These are phyloP conservation scores for Orbilia blumenaviensis DNA, from an alignment of 2,329 filamentous ascomycete species.

Conservation along the genomic window DNA sequence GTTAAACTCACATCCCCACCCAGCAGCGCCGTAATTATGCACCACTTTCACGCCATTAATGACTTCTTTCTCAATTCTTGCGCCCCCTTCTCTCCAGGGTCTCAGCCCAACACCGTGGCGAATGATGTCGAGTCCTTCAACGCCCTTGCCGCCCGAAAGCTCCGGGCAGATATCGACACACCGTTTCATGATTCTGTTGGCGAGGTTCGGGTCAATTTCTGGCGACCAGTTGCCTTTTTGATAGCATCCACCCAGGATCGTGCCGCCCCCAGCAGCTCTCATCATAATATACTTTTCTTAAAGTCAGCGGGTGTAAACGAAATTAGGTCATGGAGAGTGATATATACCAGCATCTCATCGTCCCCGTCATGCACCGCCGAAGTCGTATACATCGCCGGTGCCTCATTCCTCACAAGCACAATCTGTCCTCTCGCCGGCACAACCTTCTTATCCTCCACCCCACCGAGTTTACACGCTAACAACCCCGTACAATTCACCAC, in stretches of 20 bases:
- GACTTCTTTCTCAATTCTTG: conserved; percentile 77
- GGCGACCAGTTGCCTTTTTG: conserved; percentile 82
- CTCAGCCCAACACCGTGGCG: conserved; percentile 84
- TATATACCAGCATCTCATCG: conserved; percentile 69
- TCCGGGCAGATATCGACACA: conserved; percentile 72
- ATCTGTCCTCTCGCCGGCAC: conserved; percentile 83
- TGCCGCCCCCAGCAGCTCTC: conserved; percentile 80
- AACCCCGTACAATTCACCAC: conserved; percentile 88
- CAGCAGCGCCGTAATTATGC: conserved; percentile 82
- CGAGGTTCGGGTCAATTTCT: conserved; percentile 79
- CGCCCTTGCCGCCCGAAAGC: conserved; percentile 72
- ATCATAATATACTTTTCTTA: conserved; percentile 76
- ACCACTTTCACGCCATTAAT: conserved; percentile 74
- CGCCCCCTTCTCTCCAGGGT: conserved; percentile 76
- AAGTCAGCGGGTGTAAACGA: neutral
- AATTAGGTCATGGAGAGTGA: neutral
- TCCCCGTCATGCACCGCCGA: conserved; percentile 78
- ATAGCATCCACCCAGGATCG: conserved; percentile 85
- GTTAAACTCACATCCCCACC: conserved; percentile 75
- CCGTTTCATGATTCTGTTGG: conserved; percentile 84
- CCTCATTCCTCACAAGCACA: conserved; percentile 82
- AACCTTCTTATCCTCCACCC: conserved; percentile 78
- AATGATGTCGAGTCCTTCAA: conserved; percentile 77
- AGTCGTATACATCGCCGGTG: conserved; percentile 73
- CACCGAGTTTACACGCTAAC: conserved; percentile 77